Percentiles rank a stretch among this genome's conserved stretches.
Conservation (phyloP, 768 basidiomycete genomes). For the Russula sp. region DNA sequence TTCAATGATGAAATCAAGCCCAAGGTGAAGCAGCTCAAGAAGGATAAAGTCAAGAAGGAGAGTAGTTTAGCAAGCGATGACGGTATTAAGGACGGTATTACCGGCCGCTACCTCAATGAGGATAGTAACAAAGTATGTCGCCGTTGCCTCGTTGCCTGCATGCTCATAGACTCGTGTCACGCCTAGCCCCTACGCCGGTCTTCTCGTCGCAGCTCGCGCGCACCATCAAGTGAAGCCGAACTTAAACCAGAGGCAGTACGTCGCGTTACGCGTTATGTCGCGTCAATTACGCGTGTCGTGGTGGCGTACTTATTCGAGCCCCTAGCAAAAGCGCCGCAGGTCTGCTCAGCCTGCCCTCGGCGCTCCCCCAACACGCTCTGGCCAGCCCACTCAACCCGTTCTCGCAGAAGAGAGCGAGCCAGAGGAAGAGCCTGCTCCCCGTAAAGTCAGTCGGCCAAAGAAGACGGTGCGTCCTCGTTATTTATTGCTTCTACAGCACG, state of each 20-base stretch:
- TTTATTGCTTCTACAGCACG: neutral
- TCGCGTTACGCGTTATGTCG: conserved; percentile 18
- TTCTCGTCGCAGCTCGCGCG: conserved; percentile 59
- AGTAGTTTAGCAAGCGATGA: conserved; percentile 74
- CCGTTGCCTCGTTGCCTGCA: conserved; percentile 11
- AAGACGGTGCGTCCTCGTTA: conserved; percentile 42
- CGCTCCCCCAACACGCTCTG: conserved; percentile 35
- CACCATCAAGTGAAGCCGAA: conserved; percentile 40
- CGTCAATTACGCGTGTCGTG: conserved; percentile 21
- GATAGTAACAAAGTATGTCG: conserved; percentile 39
- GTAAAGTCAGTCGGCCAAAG: conserved; percentile 55
- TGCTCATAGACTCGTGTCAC: conserved; percentile 24
- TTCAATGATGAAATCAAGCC: conserved; percentile 74
- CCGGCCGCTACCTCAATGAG: conserved; percentile 58
- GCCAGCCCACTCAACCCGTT: conserved; percentile 37
- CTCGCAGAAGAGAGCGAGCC: conserved; percentile 73
- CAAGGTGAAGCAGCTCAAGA: conserved; percentile 50
- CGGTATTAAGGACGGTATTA: conserved; percentile 78
- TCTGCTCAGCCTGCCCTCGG: conserved; percentile 70
- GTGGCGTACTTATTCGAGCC: conserved; percentile 20
- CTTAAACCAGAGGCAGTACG: conserved; percentile 52
- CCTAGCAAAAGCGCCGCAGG: conserved; percentile 69
- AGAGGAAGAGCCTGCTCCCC: conserved; percentile 54
- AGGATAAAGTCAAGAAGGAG: conserved; percentile 57
- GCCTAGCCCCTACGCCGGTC: conserved; percentile 42